Base-by-base conservation (phyloP, 2,329 filamentous ascomycete species). In the Talaromyces funiculosus region DNA sequence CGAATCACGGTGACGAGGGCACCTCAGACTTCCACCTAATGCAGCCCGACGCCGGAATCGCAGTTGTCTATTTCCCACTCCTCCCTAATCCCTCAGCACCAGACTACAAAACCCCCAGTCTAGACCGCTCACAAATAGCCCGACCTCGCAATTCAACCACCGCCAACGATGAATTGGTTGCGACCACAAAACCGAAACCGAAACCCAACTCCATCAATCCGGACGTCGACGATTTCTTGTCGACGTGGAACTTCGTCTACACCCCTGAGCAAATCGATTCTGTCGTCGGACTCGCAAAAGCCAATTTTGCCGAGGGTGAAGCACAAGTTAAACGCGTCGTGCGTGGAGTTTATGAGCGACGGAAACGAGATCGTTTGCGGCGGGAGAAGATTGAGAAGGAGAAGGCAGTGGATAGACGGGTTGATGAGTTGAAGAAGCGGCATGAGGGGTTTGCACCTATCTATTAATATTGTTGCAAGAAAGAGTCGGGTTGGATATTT, bases 211-310 rank as follows among this genome's bases (percentile, higher is more conserved):
- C 69, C 2, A 88, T 97, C n/a, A 89, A 96, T 66, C 94, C 94
- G 0, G 86, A 87, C 24, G 84, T 83, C 2, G 89, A 85, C 57
- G 91, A 96, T 62, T 97, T 92, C 75, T 86, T 97, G 79, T 90
- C 86, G 66, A 99, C 94, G 0, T 99, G 94, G 94, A 99, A 99
- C 72, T 97, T 97, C 72, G 87, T 97, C 31, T 99, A 97, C 73
- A 95, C 90, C 1, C 88, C 92, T 0, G 87, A 94, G 61, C 88
- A 99, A 73, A 86, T 99, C 57, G 92, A 97, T 67, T 84, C 85
- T 26, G 91, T 96, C 0, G 88, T 96, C 2, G 81, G 83, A 4
- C 82, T 99, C 29, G 92, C 94, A 1, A 82, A 86, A 59, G 90
- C 90, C 10, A 99, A 99, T 74, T 99, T 91, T 67, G 81, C 84